Evolutionary conservation across 306 rosid species (phyloP), one percentile per base, ranked within the genome.

Genomic region (Hippophae gyantsensis): DNA sequence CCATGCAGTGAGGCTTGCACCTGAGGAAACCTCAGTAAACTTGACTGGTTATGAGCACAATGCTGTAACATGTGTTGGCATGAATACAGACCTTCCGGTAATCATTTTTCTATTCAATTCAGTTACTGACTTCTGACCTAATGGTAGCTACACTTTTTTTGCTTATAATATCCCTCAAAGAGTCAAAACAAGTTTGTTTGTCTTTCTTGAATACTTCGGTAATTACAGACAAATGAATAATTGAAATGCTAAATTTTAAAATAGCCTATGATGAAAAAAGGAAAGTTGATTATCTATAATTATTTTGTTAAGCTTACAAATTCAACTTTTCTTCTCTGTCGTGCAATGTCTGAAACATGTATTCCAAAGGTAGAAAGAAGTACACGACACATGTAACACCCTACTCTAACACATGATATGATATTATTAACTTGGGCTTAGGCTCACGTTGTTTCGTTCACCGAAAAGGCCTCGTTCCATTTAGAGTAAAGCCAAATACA

Each of bases 21-120:
- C 96, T 8, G 96, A 87, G 76, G 96, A 87, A 70, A 75, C 56
- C 26, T 90, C 98, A 51, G 47, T 42, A 0, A 71, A 79, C 41
- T 68, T 90, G 82, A 87, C 94, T 60, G 97, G 97, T 65, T 90
- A 58, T 69, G 90, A 73, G 68, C 97, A 79, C 79, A 90, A 90
- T 56, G 96, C 83, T 52, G 86, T 90, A 68, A 90, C 96, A 56
- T 90, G 98, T 65, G 66, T 90, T 65, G 98, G 95, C 87, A 81
- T 85, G 96, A 90, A 79, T 68, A 85, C 92, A 38, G 87, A 83
- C 64, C 83, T 90, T 79, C 98, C 98, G 73, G 98, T 90, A 76
- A 79, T 56, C 51, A 55, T 63, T 67, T 32, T 32, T 32, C 54
- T 43, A 14, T 48, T 13, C 23, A 5, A 48, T 48, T 48, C 38